Evolutionary conservation across 2,329 filamentous ascomycete species (phyloP).

Genomic region (Periconia macrospinosa): DNA sequence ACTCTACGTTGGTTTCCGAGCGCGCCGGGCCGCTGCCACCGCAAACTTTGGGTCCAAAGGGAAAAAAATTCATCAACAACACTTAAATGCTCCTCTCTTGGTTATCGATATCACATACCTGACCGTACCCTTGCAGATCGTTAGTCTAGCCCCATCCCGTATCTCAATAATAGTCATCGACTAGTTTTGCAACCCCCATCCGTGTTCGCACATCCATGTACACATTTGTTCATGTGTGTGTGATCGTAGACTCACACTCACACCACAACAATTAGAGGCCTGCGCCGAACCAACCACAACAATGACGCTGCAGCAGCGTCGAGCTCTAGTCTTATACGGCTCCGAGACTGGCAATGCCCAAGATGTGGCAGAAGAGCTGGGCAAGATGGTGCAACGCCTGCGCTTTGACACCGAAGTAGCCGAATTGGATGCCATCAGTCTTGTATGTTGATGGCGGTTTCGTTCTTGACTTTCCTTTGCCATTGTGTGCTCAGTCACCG

Average conservation of each 20-base stretch:
- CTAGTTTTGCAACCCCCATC: too few relatives aligned
- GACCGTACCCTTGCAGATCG: too few relatives aligned
- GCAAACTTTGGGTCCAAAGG: background rate
- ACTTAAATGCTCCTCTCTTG: too few relatives aligned
- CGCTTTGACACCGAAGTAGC: constrained; percentile 75
- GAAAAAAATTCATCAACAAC: background rate
- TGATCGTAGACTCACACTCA: too few relatives aligned
- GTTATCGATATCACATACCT: background rate
- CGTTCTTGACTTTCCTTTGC: background rate
- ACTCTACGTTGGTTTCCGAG: background rate
- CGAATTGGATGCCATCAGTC: constrained; percentile 74
- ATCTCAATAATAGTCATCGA: too few relatives aligned
- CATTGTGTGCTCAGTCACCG: constrained; percentile 3
- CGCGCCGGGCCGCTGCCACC: background rate
- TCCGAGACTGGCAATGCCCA: constrained; percentile 95
- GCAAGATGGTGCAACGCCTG: constrained; percentile 71
- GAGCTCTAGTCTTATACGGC: constrained; percentile 79
- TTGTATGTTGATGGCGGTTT: constrained; percentile 70
- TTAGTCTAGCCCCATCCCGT: background rate
- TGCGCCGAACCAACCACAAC: background rate
- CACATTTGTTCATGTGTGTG: too few relatives aligned
- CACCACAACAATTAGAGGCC: too few relatives aligned
- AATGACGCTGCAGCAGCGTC: constrained; percentile 32
- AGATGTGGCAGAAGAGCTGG: constrained; percentile 85
- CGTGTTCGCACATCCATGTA: too few relatives aligned